Evolutionary conservation across 2,329 filamentous ascomycete genomes (phyloP).

Genomic region (Aspergillus ochraceus): DNA sequence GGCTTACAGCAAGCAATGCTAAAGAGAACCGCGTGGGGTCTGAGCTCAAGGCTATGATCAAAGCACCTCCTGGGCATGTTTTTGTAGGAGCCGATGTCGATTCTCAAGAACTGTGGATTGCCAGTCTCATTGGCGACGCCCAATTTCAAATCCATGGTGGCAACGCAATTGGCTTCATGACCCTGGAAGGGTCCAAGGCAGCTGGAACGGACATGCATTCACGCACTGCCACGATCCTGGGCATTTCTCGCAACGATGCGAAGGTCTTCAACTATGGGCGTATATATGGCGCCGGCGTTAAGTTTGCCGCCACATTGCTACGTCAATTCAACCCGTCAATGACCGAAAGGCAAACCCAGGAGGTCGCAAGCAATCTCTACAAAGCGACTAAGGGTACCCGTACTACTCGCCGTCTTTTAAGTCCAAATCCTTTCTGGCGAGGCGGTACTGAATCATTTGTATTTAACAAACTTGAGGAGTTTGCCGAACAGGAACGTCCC

Average conservation of each 20-base stretch:
- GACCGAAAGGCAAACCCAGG: constrained; percentile 73
- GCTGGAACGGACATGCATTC: constrained; percentile 94
- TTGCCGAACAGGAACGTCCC: constrained; percentile 89
- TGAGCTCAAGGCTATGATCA: constrained; percentile 95
- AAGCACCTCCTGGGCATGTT: constrained; percentile 82
- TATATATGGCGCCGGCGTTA: constrained; percentile 96
- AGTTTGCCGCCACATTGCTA: constrained; percentile 85
- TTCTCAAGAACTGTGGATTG: constrained; percentile 97
- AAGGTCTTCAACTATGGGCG: constrained; percentile 99
- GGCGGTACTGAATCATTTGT: constrained; percentile 97
- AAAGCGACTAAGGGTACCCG: constrained; percentile 86
- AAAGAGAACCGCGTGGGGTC: constrained; percentile 95
- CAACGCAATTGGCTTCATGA: constrained; percentile 99
- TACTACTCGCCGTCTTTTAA: constrained; percentile 70
- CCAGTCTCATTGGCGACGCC: constrained; percentile 88
- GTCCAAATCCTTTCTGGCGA: constrained; percentile 82
- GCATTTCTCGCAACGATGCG: constrained; percentile 90
- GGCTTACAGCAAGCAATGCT: constrained; percentile 96
- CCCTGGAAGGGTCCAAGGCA: constrained; percentile 90
- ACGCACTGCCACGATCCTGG: constrained; percentile 85
- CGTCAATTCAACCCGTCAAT: constrained; percentile 89
- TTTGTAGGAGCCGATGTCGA: constrained; percentile 98
- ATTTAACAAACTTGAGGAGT: constrained; percentile 97
- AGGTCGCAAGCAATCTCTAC: constrained; percentile 79
- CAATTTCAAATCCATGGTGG: constrained; percentile 94